Evolutionary conservation across 257 asterid genomes (phyloP).

Genomic region (Solanum lycopersicoides): DNA sequence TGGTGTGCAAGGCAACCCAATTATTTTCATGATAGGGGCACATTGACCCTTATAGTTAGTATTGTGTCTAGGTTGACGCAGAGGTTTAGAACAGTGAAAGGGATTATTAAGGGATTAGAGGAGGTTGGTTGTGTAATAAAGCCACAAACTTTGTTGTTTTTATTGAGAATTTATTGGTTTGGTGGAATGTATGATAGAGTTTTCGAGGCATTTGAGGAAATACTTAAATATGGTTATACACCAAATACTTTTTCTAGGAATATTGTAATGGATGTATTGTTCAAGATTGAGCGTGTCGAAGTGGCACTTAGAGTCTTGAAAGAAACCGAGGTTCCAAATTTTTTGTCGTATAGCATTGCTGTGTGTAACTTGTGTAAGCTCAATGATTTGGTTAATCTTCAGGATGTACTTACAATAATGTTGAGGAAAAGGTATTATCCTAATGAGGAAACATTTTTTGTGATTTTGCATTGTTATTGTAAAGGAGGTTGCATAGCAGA

Average conservation of each 20-base stretch:
- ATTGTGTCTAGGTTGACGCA: slow-evolving; percentile 47
- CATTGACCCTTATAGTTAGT: slow-evolving; percentile 44
- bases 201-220: slow-evolving; percentile 39
- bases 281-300: slow-evolving; percentile 36
- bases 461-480: slow-evolving; percentile 54
- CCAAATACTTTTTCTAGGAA: slow-evolving; percentile 55
- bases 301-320: slow-evolving; percentile 42
- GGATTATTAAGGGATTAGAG: slow-evolving; percentile 33
- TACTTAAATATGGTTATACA: slow-evolving; percentile 35
- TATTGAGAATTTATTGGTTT: slow-evolving; percentile 67
- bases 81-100: slow-evolving; percentile 28
- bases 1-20: slow-evolving; percentile 71
- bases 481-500: slow-evolving; percentile 31
- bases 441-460: slow-evolving; percentile 41
- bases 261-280: slow-evolving; percentile 50
- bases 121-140: slow-evolving; percentile 38
- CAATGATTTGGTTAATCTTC: slow-evolving; percentile 31
- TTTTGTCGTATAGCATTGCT: slow-evolving; percentile 57
- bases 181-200: slow-evolving; percentile 57
- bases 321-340: slow-evolving; percentile 44
- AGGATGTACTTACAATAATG: slow-evolving; percentile 33
- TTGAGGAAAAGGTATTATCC: slow-evolving; percentile 43
- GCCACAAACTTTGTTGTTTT: slow-evolving; percentile 55
- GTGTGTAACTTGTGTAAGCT: slow-evolving; percentile 59
- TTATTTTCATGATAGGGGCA: slow-evolving; percentile 50